Base-by-base conservation (phyloP, 768 basidiomycete genomes). In the Kwoniella sp. region DNA sequence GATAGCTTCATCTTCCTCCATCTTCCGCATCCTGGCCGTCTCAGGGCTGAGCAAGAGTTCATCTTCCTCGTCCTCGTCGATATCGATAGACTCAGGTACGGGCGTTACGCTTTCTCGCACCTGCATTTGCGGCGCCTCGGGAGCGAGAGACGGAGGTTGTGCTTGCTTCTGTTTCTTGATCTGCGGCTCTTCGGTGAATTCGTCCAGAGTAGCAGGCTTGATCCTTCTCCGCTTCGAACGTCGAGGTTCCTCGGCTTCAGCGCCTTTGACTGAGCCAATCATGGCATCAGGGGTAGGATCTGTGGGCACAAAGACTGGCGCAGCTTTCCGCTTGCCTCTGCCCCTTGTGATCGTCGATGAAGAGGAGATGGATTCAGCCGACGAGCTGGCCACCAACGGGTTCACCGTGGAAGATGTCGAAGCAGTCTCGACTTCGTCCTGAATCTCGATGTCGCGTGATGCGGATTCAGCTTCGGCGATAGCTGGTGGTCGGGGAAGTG, bases 11-110 rank as follows among this genome's bases (percentile, higher is more conserved):
- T 67, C 55, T 41, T 73, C 72, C 31, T 75, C 73, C 28, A 37
- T 47, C 34, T 63, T 64, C 20, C 66, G 47, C 30, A 61, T 58
- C 54, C 65, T 53, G 20, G 71, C 73, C 15, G 65, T 52, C 55
- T 71, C 72, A 23, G 75, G 75, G 50, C 57, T 67, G 17, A 73
- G 57, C 17, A 74, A 48, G 23, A 72, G 41, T 50, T 64, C 68
- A 38, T 72, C 74, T 4, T 71, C 72, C 0, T 67, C 71, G 12
- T 67, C 70, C 2, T 51, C 41, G 22, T 67, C 66, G n/a, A 54
- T 41, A 20, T 37, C 29, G 11, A 45, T 63, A 45, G 41, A 9
- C 41, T 9, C 41, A 17, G 41, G 41, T 9, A 45, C 41, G 11
- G 41, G 41, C 41, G 5, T 3, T 3, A 45, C 41, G 17, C 8